phyloP scores from a whole-genome alignment of 2,329 filamentous ascomycete species.

The Waltergamsia citrina region DNA sequence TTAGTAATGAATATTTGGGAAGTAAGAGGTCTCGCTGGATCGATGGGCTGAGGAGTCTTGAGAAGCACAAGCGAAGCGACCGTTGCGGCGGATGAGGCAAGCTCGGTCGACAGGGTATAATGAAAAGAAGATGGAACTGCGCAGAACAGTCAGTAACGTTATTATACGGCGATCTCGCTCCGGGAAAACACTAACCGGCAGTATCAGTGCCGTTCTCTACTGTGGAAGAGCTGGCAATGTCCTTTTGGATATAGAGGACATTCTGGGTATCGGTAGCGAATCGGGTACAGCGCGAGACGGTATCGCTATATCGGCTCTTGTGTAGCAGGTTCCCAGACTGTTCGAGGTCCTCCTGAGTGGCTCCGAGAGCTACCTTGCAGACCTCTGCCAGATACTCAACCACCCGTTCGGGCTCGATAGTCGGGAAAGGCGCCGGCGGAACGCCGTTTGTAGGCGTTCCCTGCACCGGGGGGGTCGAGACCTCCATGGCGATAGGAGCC shows the following conservation, averaged over 20 bases:
- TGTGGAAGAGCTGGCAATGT: conserved; percentile 47
- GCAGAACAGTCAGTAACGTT: conserved; percentile 7
- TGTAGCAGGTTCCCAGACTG: conserved; percentile 76
- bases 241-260: conserved; percentile 87
- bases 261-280: conserved; percentile 85
- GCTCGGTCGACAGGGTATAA: conserved; percentile 75
- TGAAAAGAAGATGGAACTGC: conserved; percentile 47
- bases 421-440: conserved; percentile 34
- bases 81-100: conserved; percentile 71
- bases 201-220: conserved; percentile 37
- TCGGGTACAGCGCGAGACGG: conserved; percentile 75
- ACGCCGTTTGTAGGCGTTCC: conserved; percentile 37
- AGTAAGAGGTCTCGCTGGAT: conserved; percentile 70
- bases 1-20: conserved; percentile 91
- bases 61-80: conserved; percentile 79
- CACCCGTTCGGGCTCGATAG: conserved; percentile 58
- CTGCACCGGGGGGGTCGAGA: conserved; percentile 31
- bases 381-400: conserved; percentile 65
- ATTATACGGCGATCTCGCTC: not conserved
- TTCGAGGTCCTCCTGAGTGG: conserved; percentile 69
- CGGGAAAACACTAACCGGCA: conserved; percentile 28
- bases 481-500: conserved; percentile 35
- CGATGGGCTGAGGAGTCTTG: conserved; percentile 82
- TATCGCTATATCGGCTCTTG: conserved; percentile 61
- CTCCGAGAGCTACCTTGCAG: conserved; percentile 65